Conservation (phyloP, 306 rosid species). For the Crotalaria pallida region DNA sequence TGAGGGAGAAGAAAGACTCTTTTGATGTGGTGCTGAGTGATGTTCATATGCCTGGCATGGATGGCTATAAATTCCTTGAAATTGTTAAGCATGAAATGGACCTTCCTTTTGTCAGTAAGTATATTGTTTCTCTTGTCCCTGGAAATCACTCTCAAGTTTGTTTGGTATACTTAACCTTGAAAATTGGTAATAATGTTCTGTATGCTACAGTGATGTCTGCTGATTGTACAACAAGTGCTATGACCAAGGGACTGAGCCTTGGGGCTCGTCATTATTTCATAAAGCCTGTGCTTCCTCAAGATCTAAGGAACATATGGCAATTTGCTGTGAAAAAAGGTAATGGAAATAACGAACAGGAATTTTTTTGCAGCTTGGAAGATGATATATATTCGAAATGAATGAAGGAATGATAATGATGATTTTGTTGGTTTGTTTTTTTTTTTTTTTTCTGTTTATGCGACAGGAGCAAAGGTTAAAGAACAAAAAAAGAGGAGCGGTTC, state of each 20-base stretch:
- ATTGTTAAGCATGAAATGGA: slow-evolving; percentile 47
- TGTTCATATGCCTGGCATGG: slow-evolving; percentile 59
- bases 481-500: slow-evolving; percentile 50
- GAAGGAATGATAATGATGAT: slow-evolving; percentile 49
- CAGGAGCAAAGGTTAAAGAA: slow-evolving; percentile 41
- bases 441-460: slow-evolving; percentile 47
- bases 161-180: slow-evolving; percentile 9
- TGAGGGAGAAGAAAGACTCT: slow-evolving; percentile 36
- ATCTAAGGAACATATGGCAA: slow-evolving; percentile 60
- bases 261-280: slow-evolving; percentile 64
- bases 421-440: too few species aligned
- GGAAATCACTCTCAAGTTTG: neutral
- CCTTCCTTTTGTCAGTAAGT: slow-evolving; percentile 68
- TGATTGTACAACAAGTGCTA: slow-evolving; percentile 35
- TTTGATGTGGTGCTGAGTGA: slow-evolving; percentile 60
- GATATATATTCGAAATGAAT: slow-evolving; percentile 43
- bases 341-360: slow-evolving; percentile 45
- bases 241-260: slow-evolving; percentile 35
- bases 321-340: slow-evolving; percentile 42
- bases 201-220: slow-evolving; percentile 67
- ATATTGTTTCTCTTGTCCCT: neutral
- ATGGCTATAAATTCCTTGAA: slow-evolving; percentile 50
- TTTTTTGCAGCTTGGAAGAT: slow-evolving; percentile 54
- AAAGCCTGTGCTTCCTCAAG: slow-evolving; percentile 52
- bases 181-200: slow-evolving; percentile 21